phyloP scores from a whole-genome alignment of 192 early-diverging fungal species.

The Podila horticola region DNA sequence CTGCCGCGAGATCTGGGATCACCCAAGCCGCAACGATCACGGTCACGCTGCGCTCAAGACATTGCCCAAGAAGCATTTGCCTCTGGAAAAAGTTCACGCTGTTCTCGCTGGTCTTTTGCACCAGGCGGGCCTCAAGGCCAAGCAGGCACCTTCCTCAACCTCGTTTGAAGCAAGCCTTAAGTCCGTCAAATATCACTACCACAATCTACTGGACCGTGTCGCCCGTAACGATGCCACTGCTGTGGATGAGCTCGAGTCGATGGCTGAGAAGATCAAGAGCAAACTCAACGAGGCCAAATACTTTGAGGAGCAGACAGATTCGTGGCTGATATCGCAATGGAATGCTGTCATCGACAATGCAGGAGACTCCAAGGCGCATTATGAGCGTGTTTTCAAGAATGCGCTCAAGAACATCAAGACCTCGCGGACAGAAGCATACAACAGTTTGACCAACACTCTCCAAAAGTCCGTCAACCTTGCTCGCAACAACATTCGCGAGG shows the following conservation, averaged over 20 bases:
- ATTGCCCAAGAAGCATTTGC: conserved; percentile 31
- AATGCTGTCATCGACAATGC: conserved; percentile 35
- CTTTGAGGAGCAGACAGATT: conserved; percentile 38
- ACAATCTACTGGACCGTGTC: conserved; percentile 19
- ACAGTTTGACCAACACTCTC: conserved; percentile 3
- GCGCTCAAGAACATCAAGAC: conserved; percentile 24
- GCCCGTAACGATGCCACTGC: conserved; percentile 21
- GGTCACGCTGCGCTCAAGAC: conserved; percentile 13
- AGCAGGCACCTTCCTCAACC: conserved; percentile 23
- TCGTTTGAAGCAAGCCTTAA: conserved; percentile 32
- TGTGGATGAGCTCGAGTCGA: conserved; percentile 24
- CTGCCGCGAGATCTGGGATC: conserved; percentile 50
- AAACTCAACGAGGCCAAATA: conserved; percentile 48
- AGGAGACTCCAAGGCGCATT: conserved; percentile 29
- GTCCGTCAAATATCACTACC: conserved; percentile 32
- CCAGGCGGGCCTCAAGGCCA: conserved; percentile 28
- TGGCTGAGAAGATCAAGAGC: conserved; percentile 27
- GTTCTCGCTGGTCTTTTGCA: conserved; percentile 10
- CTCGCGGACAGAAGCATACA: conserved; percentile 27
- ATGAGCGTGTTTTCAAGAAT: conserved; percentile 39
- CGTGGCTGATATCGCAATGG: conserved; percentile 45
- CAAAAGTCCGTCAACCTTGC: conserved; percentile 19
- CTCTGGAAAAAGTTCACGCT: conserved; percentile 26
- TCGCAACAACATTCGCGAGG: conserved; percentile 18
- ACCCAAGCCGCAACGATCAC: conserved; percentile 12